These are phyloP conservation scores for Aaosphaeria pasadenensis DNA, from an alignment of 2,329 filamentous ascomycete species.

Conservation along the genomic window DNA sequence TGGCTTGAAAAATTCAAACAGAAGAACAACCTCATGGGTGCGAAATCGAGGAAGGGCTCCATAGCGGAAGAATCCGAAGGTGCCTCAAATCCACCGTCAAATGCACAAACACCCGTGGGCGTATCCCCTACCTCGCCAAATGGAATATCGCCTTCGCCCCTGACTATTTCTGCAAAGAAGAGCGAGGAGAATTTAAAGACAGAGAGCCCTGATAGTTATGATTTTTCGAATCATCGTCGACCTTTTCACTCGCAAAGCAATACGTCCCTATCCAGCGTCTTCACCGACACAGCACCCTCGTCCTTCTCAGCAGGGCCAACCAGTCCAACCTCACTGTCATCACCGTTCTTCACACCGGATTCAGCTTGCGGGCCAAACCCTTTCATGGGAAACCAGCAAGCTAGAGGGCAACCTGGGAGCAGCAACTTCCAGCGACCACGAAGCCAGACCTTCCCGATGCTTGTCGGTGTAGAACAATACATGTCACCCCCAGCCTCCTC, in stretches of 20 bases:
- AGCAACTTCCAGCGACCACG: conserved; percentile 70
- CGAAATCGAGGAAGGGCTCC: conserved; percentile 55
- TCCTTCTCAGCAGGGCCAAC: conserved; percentile 67
- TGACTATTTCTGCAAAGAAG: conserved; percentile 60
- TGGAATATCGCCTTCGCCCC: conserved; percentile 65
- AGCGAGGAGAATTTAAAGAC: conserved; percentile 66
- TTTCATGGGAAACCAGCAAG: conserved; percentile 58
- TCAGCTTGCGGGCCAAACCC: conserved; percentile 58
- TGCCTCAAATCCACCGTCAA: conserved; percentile 54
- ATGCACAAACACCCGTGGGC: conserved; percentile 60
- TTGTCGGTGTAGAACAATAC: conserved; percentile 60
- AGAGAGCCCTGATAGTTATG: conserved; percentile 56
- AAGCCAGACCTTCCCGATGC: conserved; percentile 80
- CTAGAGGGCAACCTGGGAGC: conserved; percentile 45
- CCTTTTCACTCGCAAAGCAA: conserved; percentile 64
- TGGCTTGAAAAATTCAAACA: conserved; percentile 97
- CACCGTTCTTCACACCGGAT: conserved; percentile 77
- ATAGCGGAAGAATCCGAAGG: conserved; percentile 66
- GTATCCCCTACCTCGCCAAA: conserved; percentile 73
- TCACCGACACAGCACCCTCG: conserved; percentile 64
- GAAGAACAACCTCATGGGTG: conserved; percentile 66
- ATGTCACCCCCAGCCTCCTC: conserved; percentile 50
- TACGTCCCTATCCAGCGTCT: conserved; percentile 65
- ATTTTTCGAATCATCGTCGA: conserved; percentile 60
- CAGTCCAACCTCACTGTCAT: conserved; percentile 71